Evolutionary conservation across 2,329 filamentous ascomycete genomes (phyloP).

Genomic region (Fusarium tjaetaba): DNA sequence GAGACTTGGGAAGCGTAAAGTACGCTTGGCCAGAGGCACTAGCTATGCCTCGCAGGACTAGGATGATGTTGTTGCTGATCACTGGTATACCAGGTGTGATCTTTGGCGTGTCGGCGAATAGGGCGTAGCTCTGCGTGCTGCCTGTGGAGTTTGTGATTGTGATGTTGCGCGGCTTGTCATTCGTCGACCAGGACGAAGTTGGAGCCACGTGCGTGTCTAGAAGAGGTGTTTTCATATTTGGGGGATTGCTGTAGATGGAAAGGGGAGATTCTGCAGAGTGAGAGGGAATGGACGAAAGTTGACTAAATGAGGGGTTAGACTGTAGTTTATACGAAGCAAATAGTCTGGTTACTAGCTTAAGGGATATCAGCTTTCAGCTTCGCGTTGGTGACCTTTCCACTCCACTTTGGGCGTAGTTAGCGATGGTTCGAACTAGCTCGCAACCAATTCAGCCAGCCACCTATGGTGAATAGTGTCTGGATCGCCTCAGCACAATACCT

Average conservation of each 20-base stretch:
- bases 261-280: fast-evolving
- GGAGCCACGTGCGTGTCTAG: background rate
- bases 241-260: background rate
- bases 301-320: background rate
- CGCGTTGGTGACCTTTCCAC: too few species aligned
- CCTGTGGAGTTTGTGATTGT: background rate
- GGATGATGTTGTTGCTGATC: background rate
- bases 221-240: background rate
- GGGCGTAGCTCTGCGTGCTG: background rate
- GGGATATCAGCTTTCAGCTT: background rate
- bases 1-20: background rate
- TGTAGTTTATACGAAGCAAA: fast-evolving
- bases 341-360: background rate
- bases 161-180: background rate
- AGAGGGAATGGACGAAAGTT: background rate
- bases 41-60: background rate
- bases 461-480: background rate
- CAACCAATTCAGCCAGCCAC: background rate
- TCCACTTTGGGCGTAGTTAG: background rate
- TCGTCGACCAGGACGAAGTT: background rate
- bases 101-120: background rate
- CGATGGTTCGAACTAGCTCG: background rate
- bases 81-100: background rate
- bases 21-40: background rate
- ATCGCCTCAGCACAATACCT: background rate